Conservation (phyloP, 768 basidiomycete genomes). For the Panaeolus cyanescens region DNA sequence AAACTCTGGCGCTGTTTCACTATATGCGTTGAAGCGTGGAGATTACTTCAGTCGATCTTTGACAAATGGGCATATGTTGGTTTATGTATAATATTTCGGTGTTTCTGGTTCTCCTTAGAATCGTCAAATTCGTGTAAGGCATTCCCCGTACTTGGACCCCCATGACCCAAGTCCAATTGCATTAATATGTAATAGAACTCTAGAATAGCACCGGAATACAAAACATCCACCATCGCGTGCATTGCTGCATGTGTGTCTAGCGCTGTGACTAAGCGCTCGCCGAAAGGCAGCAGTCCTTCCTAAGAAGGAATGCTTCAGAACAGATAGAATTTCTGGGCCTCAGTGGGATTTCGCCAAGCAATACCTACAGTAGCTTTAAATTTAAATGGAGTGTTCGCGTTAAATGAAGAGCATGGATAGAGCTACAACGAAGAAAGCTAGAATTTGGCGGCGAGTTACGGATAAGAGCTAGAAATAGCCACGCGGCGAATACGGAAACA, state of each 20-base stretch:
- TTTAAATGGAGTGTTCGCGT: not conserved
- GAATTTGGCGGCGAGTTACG: not conserved
- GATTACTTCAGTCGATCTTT: not conserved
- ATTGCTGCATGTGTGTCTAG: not conserved
- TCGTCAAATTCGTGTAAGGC: too few relatives aligned
- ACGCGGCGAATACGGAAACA: not conserved
- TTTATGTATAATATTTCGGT: not conserved
- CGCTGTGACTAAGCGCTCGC: not conserved
- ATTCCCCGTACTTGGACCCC: too few relatives aligned
- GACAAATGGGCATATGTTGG: not conserved
- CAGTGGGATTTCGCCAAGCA: too few relatives aligned
- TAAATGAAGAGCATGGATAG: not conserved
- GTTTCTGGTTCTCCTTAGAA: too few relatives aligned
- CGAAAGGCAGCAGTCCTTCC: not conserved
- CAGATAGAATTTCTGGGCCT: too few relatives aligned
- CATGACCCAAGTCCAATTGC: not conserved
- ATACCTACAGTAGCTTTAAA: too few relatives aligned
- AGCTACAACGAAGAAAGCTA: not conserved
- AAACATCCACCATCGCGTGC: not conserved
- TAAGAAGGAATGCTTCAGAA: too few relatives aligned
- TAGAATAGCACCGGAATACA: not conserved
- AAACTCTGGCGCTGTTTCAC: not conserved
- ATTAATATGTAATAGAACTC: not conserved
- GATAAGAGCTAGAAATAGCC: slow-evolving; percentile 1
- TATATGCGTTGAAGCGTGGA: not conserved